Conservation (phyloP, 2,329 filamentous ascomycete genomes). For the Aureobasidium sp. region DNA sequence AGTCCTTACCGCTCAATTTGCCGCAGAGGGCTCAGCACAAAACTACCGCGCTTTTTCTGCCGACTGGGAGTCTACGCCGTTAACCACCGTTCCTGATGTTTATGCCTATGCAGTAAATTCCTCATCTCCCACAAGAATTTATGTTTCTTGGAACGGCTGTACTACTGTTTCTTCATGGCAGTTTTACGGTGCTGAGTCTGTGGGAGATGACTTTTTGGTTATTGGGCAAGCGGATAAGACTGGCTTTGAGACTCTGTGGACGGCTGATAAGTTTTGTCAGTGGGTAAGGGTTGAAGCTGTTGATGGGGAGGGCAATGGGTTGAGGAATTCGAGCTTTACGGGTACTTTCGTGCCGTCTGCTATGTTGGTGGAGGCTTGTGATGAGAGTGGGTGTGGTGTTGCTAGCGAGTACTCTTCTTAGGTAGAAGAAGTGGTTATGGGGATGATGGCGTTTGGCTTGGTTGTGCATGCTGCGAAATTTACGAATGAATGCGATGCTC, state of each 20-base stretch:
- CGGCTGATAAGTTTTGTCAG: slow-evolving; percentile 12
- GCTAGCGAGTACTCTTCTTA: slow-evolving; percentile 7
- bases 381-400: background rate
- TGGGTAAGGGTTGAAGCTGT: slow-evolving; percentile 20
- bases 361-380: background rate
- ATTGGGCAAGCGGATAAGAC: slow-evolving; percentile 13
- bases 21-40: slow-evolving; percentile 25
- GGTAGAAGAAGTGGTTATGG: background rate
- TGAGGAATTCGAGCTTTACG: slow-evolving; percentile 21
- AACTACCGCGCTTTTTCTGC: slow-evolving; percentile 46
- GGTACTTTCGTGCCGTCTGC: slow-evolving; percentile 16
- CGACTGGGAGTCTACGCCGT: slow-evolving; percentile 33
- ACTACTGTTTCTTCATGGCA: slow-evolving; percentile 37
- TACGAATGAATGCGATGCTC: background rate
- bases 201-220: slow-evolving; percentile 14
- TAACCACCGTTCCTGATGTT: slow-evolving; percentile 26
- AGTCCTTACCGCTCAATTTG: slow-evolving; percentile 44
- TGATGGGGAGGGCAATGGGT: slow-evolving; percentile 14
- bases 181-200: slow-evolving; percentile 30
- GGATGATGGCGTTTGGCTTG: background rate
- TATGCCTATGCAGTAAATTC: slow-evolving; percentile 23
- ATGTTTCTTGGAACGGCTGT: slow-evolving; percentile 43
- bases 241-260: slow-evolving; percentile 21
- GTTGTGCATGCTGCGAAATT: background rate
- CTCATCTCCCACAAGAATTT: slow-evolving; percentile 27